Percentiles rank a stretch among this genome's conserved stretches.
Conservation (phyloP, 257 asterid species). For the Lavandula angustifolia region DNA sequence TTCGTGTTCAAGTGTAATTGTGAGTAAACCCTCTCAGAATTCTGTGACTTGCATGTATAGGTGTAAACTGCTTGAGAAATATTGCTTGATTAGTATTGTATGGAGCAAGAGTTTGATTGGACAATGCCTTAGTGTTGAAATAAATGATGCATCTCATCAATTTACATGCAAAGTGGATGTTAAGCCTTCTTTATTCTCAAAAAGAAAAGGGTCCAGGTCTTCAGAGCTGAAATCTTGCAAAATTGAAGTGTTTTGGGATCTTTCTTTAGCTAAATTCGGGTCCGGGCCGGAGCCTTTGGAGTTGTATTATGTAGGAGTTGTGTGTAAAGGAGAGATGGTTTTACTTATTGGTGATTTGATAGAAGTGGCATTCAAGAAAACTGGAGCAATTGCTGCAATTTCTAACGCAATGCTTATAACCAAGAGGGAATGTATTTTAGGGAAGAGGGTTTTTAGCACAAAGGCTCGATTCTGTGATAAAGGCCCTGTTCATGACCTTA, state of each 20-base stretch:
- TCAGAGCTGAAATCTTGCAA: constrained; percentile 50
- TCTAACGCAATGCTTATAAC: constrained; percentile 53
- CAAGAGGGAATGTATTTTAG: constrained; percentile 68
- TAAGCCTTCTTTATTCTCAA: constrained; percentile 78
- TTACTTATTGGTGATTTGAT: constrained; percentile 70
- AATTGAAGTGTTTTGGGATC: constrained; percentile 82
- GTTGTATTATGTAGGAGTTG: constrained; percentile 67
- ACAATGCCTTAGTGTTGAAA: constrained; percentile 76
- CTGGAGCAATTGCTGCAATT: constrained; percentile 41
- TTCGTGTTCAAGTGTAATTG: constrained; percentile 55
- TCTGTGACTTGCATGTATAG: constrained; percentile 65
- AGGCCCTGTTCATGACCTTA: constrained; percentile 71
- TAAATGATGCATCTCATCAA: constrained; percentile 65
- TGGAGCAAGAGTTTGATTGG: constrained; percentile 97
- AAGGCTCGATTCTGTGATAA: constrained; percentile 66
- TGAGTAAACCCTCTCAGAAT: constrained; percentile 69
- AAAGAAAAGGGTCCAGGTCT: constrained; percentile 76
- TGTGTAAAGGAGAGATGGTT: constrained; percentile 57
- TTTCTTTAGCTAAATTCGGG: constrained; percentile 70
- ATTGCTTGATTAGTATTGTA: constrained; percentile 55
- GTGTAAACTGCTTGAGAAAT: constrained; percentile 65
- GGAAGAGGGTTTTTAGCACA: constrained; percentile 64
- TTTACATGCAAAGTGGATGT: constrained; percentile 73
- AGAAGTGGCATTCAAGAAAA: constrained; percentile 75
- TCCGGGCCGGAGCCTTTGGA: constrained; percentile 77